These are phyloP conservation scores for Biscogniauxia mediterranea DNA, from an alignment of 2,329 filamentous ascomycete genomes.

Conservation along the genomic window DNA sequence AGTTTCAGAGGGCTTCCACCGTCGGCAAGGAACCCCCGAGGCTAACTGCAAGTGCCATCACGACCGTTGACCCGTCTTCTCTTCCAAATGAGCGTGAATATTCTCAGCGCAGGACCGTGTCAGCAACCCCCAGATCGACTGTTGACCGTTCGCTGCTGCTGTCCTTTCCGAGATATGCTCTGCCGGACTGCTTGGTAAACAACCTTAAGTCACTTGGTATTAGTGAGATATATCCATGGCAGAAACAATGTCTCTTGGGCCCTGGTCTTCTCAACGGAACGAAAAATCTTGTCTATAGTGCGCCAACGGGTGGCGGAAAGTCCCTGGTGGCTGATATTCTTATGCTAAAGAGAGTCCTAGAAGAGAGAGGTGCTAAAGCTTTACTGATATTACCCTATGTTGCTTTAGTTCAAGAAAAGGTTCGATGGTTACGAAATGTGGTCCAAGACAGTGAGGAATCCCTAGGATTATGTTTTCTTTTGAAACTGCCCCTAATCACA, in stretches of 20 bases:
- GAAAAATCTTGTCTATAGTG: constrained; percentile 74
- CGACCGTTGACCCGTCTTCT: constrained; percentile 28
- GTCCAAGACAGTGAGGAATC: constrained; percentile 48
- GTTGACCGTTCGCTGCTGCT: constrained; percentile 59
- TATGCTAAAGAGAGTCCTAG: constrained; percentile 70
- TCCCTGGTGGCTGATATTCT: constrained; percentile 72
- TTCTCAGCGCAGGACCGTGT: constrained; percentile 52
- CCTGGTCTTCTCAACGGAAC: constrained; percentile 64
- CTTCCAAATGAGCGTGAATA: constrained; percentile 46
- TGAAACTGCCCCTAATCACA: background rate
- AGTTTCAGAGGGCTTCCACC: constrained; percentile 23
- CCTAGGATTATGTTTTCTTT: background rate
- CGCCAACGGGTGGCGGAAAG: constrained; percentile 76
- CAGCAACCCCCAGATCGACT: constrained; percentile 52
- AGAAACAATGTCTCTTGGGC: constrained; percentile 69
- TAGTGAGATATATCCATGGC: constrained; percentile 74
- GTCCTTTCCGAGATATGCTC: constrained; percentile 59
- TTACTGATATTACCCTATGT: constrained; percentile 75
- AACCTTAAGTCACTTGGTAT: constrained; percentile 70
- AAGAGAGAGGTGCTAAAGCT: constrained; percentile 62
- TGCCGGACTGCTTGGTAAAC: constrained; percentile 57
- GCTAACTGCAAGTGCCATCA: constrained; percentile 47
- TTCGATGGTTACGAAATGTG: constrained; percentile 68
- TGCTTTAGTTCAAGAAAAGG: constrained; percentile 76
- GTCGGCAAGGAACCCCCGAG: constrained; percentile 20